Evolutionary conservation across 1,284 basidiomycete species (phyloP), one percentile per base, ranked within the genome.

Genomic region (Moesziomyces parantarcticus): DNA sequence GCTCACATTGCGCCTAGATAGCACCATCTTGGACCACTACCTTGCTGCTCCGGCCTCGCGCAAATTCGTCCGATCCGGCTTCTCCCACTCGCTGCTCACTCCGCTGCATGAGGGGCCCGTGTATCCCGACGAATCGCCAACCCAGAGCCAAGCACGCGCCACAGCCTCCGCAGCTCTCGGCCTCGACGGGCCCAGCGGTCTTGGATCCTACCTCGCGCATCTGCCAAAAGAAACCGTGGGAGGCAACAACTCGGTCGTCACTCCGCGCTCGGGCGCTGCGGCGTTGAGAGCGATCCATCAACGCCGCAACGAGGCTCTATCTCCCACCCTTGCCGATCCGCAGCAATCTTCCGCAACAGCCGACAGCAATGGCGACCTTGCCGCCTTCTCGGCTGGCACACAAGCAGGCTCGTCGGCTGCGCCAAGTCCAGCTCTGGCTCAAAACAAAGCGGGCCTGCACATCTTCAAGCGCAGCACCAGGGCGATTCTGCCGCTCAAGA

Each of bases 381-480:
- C 68, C 14, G 58, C 56, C 2, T 13, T 57, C 26, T 40, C 58
- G 1, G 46, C 56, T 29, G 26, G 26, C 7, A 23, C 46, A 0
- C 34, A 29, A 10, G 51, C 55, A 2, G 20, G 26, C 29, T 42
- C 45, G 8, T 6, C 40, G 10, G 44, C 32, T 9, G 54, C 57
- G 9, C 36, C 18, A 9, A 2, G 13, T 16, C 22, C 9, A 46
- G 25, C 22, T 23, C 18, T 43, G 32, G 29, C 39, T 7, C 21
- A 45, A 9, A 21, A 36, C 4, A 26, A 22, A 7, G n/a, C 43
- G 11, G n/a, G 44, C 8, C 36, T 74, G 41, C 57, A 65, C 25
- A 54, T 74, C 25, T 65, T 56, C 66, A 74, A 74, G 48, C 61
- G 71, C 18, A 74, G 66, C 57, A 53, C 62, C n/a, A 34, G 71